Evolutionary conservation across 2,329 filamentous ascomycete genomes (phyloP), one percentile per base, ranked within the genome.

Genomic region (Aspergillus candidus): DNA sequence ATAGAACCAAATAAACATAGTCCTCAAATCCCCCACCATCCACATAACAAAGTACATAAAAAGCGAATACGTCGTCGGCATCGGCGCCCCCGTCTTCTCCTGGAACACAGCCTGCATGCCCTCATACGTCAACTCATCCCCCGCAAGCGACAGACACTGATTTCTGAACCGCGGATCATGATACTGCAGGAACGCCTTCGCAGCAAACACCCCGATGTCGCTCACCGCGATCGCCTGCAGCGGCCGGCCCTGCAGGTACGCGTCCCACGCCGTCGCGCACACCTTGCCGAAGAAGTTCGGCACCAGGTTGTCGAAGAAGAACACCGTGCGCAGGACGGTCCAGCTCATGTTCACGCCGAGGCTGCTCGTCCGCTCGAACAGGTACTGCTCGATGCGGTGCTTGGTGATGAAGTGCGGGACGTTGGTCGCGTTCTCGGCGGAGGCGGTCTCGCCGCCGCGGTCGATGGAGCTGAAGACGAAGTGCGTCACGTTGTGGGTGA

Each of bases 381-480:
- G 71, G 50, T 85, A 70, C 41, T 75, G 65, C 63, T 86, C 83
- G 53, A 85, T 80, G 10, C 73, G 61, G 52, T 78, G 72, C 59
- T 86, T 86, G 53, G 63, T 71, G 46, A 72, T 71, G 59, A 86
- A 86, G 60, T 86, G 80, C 0, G 78, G 77, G 37, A 84, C 71
- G 0, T 69, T 56, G 0, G 80, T 83, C 0, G 72, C 67, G 4
- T 72, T 70, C 54, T 75, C 72, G 37, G 72, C 74, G 5, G 70
- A 71, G 22, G 6, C 22, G 2, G 65, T 63, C 32, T 77, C 72
- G 36, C 80, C 79, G 35, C 80, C 79, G 32, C 82, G 78, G 50
- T 85, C 82, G 18, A 83, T 78, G 41, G 74, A 78, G 27, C 72
- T 76, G 64, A 83, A 85, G 35, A 86, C 74, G 52, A 85, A 82